A percentile compares a stretch with the other conserved stretches of the same genome.
These are phyloP conservation scores for Adansonia madagascariensis DNA, from an alignment of 441 rosid species.

Conservation along the genomic window DNA sequence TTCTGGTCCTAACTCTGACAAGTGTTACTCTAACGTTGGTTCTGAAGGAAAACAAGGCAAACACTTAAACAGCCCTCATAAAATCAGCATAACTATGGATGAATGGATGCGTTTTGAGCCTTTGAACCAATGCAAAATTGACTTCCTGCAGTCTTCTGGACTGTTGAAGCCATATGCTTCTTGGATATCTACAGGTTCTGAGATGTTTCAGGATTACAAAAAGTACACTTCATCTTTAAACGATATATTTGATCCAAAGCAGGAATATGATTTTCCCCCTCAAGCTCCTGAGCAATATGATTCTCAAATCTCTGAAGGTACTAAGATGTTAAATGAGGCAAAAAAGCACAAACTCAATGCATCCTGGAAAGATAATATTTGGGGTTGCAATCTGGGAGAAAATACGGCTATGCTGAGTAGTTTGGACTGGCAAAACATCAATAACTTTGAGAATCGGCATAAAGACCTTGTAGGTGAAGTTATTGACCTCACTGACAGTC, in stretches of 20 bases:
- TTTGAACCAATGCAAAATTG: slow-evolving; percentile 41
- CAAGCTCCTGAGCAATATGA: slow-evolving; percentile 29
- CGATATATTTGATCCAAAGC: slow-evolving; percentile 43
- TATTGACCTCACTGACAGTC: slow-evolving; percentile 46
- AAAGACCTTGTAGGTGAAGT: slow-evolving; percentile 63
- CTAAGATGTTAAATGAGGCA: slow-evolving; percentile 29
- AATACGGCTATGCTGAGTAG: slow-evolving; percentile 37
- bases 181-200: slow-evolving; percentile 49
- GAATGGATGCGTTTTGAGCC: slow-evolving; percentile 46
- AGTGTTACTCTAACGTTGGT: slow-evolving; percentile 46
- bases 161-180: slow-evolving; percentile 40
- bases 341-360: slow-evolving; percentile 40
- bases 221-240: slow-evolving; percentile 44
- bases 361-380: slow-evolving; percentile 37
- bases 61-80: slow-evolving; percentile 37
- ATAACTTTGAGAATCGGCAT: slow-evolving; percentile 39
- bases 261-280: slow-evolving; percentile 40
- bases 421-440: slow-evolving; percentile 37
- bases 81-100: slow-evolving; percentile 43
- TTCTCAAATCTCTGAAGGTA: slow-evolving; percentile 34
- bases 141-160: slow-evolving; percentile 44
- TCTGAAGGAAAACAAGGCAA: slow-evolving; percentile 50
- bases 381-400: slow-evolving; percentile 40
- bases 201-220: slow-evolving; percentile 39
- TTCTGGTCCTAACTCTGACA: slow-evolving; percentile 76